Evolutionary conservation across 768 basidiomycete genomes (phyloP), one percentile per base, ranked within the genome.

Genomic region (Mycena leptocephala): DNA sequence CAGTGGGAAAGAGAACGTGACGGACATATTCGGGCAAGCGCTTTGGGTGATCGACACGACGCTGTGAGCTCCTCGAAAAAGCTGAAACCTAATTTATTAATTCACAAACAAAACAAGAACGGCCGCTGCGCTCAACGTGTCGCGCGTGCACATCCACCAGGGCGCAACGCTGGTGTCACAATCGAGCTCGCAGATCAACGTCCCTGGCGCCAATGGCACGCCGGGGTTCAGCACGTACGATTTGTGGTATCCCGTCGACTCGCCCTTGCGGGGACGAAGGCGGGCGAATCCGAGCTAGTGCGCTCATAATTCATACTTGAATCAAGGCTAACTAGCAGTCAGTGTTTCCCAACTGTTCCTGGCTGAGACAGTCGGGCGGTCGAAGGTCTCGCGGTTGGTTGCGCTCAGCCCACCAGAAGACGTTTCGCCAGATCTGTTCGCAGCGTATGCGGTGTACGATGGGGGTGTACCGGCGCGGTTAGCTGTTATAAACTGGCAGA

Each of bases 161-260:
- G 85, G 85, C 8, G 82, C 82, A 11, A 83, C 84, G 0, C 79
- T 85, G 7, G 85, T 84, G 6, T 78, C 84, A 53, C 85, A 86
- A 69, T 83, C 82, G 26, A 70, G 79, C 28, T 53, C 63, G 22
- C 85, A 86, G 71, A 76, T 82, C 18, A 86, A 86, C 39, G 39
- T 75, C 48, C 73, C 73, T 20, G 73, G 73, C 8, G 61, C 43
- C 30, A 75, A 75, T 24, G 73, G 73, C 8, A 75, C 73, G n/a
- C 73, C 73, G 0, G 73, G 73, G 3, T 75, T 75, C 43, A 75
- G 73, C 58, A 46, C 73, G 20, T 75, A 75, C 61, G 30, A 75
- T 35, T 46, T 75, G 41, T 75, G 73, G 73, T 75, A 75, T 41
- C 73, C 73, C 9, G 58, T 61, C 9, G 73, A 75, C 56, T 68